Base-by-base conservation (phyloP, 768 basidiomycete species). In the Tricholoma hemisulphureum region DNA sequence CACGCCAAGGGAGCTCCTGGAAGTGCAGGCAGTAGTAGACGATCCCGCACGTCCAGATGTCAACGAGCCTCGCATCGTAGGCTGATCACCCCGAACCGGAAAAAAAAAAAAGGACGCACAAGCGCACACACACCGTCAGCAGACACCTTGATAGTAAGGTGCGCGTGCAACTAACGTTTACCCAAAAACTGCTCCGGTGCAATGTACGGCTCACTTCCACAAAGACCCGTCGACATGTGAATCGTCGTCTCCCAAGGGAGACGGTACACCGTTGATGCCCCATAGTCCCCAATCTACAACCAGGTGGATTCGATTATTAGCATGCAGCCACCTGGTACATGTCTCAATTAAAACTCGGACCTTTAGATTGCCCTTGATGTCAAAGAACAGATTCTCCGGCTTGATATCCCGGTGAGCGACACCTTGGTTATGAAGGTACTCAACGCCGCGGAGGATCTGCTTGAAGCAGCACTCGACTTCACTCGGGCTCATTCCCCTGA, bases 1-100 rank as follows among this genome's bases (percentile, higher is more conserved):
- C 92, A 58, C 95, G 90, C 96, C 97, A 99, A 2, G 96, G 96
- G 52, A 99, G 84, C 71, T 99, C 96, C 71, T 94, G 91, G 80
- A 97, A 97, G 73, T 93, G 94, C 66, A 98, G 83, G 78, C 96
- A 99, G 78, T 99, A 99, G 76, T 96, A 98, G 64, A 99, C 95
- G 63, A 99, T 85, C 16, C 90, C 96, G 59, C 89, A 90, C 0
- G 96, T 95, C 96, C 96, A 99, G 57, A 99, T 91, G 69, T 99
- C 96, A 63, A 98, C 97, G 5, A 95, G 81, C 21, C 96, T 89
- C 4, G 96, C 96, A 66, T 98, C 96, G 69, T 98, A 99, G 65
- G 96, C 96, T 97, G 55, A 48, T 23, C 39, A 35, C 56, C n/a
- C n/a, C n/a, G n/a, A n/a, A n/a, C n/a, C n/a, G 21, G 26, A 20